These are phyloP conservation scores for Globisporangium abappressorium DNA, from an alignment of 352 stramenopile species.

Conservation along the genomic window DNA sequence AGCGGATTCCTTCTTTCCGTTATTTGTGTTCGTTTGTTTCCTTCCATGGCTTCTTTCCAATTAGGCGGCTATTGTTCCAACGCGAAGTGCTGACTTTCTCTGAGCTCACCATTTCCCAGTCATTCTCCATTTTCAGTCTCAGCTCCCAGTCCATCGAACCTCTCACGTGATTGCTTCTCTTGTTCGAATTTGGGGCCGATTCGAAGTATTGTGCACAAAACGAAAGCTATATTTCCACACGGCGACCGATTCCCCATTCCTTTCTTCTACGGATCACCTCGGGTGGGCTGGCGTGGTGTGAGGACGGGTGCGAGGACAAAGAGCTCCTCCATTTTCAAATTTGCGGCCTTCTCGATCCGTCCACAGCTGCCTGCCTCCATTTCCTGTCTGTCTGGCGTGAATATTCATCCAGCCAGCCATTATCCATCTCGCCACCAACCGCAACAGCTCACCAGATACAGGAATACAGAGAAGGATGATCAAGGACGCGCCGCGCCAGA, in stretches of 20 bases:
- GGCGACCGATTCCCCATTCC: not conserved
- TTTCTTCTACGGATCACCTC: constrained; percentile 4
- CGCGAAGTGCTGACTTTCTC: not conserved
- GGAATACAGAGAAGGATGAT: constrained; percentile 18
- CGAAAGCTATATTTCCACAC: not conserved
- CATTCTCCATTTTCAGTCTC: not conserved
- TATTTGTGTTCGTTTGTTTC: not conserved
- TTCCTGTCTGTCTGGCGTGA: not conserved
- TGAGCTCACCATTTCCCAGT: not conserved
- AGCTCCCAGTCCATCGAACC: not conserved
- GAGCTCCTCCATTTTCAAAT: constrained; percentile 6
- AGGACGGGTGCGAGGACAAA: not conserved
- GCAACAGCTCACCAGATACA: not conserved
- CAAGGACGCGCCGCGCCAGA: constrained; percentile 24
- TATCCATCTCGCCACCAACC: not conserved
- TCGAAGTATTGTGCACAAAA: not conserved
- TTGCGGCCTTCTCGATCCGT: constrained; percentile 7
- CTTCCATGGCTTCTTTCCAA: not conserved
- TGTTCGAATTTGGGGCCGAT: constrained; percentile 7
- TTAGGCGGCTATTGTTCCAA: not conserved
- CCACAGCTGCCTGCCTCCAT: not conserved
- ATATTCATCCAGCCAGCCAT: not conserved
- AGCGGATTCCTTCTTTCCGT: not conserved
- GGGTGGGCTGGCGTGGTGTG: not conserved
- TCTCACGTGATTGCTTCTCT: constrained; percentile 6